phyloP scores from a whole-genome alignment of 768 basidiomycete genomes.

The Amanita rubescens region DNA sequence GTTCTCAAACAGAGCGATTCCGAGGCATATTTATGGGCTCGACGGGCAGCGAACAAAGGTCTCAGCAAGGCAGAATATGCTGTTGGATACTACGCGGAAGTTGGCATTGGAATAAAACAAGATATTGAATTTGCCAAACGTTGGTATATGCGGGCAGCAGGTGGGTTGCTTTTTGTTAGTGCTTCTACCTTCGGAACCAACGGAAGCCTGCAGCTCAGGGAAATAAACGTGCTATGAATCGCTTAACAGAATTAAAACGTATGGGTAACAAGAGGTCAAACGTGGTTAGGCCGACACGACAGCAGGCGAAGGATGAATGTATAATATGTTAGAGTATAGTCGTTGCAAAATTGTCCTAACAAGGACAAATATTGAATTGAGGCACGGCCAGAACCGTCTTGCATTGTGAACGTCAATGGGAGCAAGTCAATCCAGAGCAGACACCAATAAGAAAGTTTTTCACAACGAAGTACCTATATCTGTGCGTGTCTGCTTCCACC shows the following conservation, averaged over 20 bases:
- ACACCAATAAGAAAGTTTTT: constrained; percentile 50
- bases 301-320: constrained; percentile 93
- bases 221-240: constrained; percentile 96
- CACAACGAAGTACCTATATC: constrained; percentile 46
- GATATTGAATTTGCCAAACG: constrained; percentile 93
- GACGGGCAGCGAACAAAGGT: constrained; percentile 94
- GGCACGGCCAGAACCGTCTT: background rate
- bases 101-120: constrained; percentile 95
- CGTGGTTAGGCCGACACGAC: constrained; percentile 80
- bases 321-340: constrained; percentile 49
- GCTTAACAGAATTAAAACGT: constrained; percentile 92
- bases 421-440: constrained; percentile 56
- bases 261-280: constrained; percentile 74
- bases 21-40: constrained; percentile 98
- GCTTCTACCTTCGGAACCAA: background rate
- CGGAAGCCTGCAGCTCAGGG: constrained; percentile 65
- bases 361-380: background rate
- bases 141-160: constrained; percentile 99
- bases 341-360: background rate
- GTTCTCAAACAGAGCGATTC: constrained; percentile 97
- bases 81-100: constrained; percentile 96
- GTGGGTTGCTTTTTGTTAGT: constrained; percentile 37
- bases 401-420: constrained; percentile 49
- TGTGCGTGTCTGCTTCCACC: constrained; percentile 24
- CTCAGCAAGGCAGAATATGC: constrained; percentile 97